These are phyloP conservation scores for Uronychia setigera DNA, from an alignment of 73 alveolate genomes.

Conservation along the genomic window DNA sequence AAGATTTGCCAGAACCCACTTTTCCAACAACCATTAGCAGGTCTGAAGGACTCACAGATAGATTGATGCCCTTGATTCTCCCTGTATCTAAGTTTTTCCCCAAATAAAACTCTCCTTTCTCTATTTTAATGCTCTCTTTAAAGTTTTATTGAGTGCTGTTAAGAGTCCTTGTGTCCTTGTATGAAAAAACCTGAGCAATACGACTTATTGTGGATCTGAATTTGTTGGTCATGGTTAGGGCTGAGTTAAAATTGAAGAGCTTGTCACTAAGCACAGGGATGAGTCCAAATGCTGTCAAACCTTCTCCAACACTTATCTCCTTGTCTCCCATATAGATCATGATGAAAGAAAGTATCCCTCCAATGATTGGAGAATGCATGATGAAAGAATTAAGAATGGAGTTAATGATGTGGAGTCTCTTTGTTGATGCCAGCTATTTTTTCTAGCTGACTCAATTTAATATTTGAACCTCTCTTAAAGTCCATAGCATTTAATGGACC, in stretches of 20 bases:
- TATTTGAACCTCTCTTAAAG: not conserved
- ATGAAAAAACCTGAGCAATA: not conserved
- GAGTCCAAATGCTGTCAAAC: not conserved
- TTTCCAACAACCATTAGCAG: conserved; percentile 81
- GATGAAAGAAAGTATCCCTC: not conserved
- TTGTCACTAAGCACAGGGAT: not conserved
- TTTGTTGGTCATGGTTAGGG: not conserved
- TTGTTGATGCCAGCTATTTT: not conserved
- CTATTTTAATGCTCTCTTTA: not conserved
- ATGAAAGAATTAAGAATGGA: not conserved
- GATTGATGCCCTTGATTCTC: not conserved
- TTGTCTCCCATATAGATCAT: not conserved
- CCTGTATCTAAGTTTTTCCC: not conserved
- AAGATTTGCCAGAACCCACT: conserved; percentile 95
- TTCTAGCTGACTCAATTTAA: not conserved
- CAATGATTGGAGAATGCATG: not conserved
- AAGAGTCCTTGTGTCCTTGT: not conserved
- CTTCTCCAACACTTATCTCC: not conserved
- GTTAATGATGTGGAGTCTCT: not conserved
- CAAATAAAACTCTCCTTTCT: not conserved
- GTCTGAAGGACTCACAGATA: not conserved
- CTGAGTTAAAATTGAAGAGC: not conserved
- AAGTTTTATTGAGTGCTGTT: not conserved
- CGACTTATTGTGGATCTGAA: not conserved
- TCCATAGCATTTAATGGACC: not conserved